Evolutionary conservation across 2,329 filamentous ascomycete genomes (phyloP), one percentile per base, ranked within the genome.

Genomic region (Acephala macrosclerotiorum): DNA sequence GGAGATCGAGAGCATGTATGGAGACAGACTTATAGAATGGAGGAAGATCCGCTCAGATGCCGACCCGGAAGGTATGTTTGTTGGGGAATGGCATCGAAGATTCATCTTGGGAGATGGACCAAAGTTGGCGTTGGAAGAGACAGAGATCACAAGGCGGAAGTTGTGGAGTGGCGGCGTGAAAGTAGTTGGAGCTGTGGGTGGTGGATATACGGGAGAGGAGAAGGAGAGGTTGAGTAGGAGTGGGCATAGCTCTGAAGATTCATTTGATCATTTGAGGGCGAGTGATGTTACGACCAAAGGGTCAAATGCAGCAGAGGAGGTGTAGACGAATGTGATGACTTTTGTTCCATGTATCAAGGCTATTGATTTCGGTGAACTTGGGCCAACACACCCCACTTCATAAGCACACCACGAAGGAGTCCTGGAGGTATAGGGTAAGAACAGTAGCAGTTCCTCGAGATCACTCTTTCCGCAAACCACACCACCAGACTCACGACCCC

Each of bases 51-150:
- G 94, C 61, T 84, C 90, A 66, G 83, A 88, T 60, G 88, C 87
- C 38, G 93, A 97, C 75, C 90, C 91, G 0, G 88, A 94, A 67
- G 93, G 93, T 64, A 90, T 97, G 86, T 97, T 97, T 79, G 84
- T 95, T 16, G 95, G 95, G 1, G 89, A 94, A 58, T 99, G 95
- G 95, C 93, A 97, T 78, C 84, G 91, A 33, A 85, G 90, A 60
- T 87, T 87, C 72, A 81, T 97, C 12, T 77, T 87, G 56, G 76
- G 83, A 1, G 66, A 74, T 51, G 71, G 70, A 7, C 64, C 65
- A 25, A 65, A 63, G 42, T 60, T 75, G 12, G 66, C 70, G 2
- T 58, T 76, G 14, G 76, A 77, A 58, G 75, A 77, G 57, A 63
- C 61, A 4, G 76, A 75, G 53, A 65, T 74, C 6, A 61, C 60